Percentiles rank a stretch among this genome's conserved stretches.
phyloP scores from a whole-genome alignment of 768 basidiomycete species.

The Amanita muscaria region DNA sequence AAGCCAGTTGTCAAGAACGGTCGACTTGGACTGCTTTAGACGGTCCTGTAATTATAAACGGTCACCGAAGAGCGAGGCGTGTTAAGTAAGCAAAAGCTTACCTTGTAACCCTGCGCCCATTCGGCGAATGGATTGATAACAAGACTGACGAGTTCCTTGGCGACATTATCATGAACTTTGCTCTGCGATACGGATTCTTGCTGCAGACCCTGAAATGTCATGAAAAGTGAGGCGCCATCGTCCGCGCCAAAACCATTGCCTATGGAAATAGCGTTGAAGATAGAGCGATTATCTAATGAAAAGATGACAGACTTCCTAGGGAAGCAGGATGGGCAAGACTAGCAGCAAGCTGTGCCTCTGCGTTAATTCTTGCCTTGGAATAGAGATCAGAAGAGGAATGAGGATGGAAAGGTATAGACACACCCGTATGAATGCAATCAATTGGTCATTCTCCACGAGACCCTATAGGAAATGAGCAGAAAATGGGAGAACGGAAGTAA shows the following conservation, averaged over 20 bases:
- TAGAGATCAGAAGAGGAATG: conserved; percentile 7
- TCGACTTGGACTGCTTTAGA: conserved; percentile 46
- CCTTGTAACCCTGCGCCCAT: conserved; percentile 75
- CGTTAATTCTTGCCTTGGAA: conserved; percentile 60
- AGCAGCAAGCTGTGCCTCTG: conserved; percentile 58
- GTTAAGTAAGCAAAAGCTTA: conserved; percentile 18
- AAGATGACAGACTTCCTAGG: conserved; percentile 16
- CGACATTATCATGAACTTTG: conserved; percentile 60
- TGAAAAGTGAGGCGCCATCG: conserved; percentile 75
- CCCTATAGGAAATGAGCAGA: conserved; percentile 41
- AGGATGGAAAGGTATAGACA: conserved; percentile 15
- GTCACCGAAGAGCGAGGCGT: conserved; percentile 10
- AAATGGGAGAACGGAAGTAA: conserved; percentile 2
- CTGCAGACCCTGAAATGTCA: conserved; percentile 75
- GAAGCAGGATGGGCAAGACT: conserved; percentile 44
- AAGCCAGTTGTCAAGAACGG: conserved; percentile 59
- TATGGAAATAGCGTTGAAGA: conserved; percentile 17
- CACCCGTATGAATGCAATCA: conserved; percentile 77
- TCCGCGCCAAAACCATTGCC: conserved; percentile 67
- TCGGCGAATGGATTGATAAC: conserved; percentile 75
- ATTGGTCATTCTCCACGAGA: conserved; percentile 73
- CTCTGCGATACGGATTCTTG: conserved; percentile 65
- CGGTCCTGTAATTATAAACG: conserved; percentile 43
- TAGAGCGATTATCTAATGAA: not conserved
- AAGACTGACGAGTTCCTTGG: conserved; percentile 64